phyloP scores from a whole-genome alignment of 345 rosid genomes.

The Populus simonii region DNA sequence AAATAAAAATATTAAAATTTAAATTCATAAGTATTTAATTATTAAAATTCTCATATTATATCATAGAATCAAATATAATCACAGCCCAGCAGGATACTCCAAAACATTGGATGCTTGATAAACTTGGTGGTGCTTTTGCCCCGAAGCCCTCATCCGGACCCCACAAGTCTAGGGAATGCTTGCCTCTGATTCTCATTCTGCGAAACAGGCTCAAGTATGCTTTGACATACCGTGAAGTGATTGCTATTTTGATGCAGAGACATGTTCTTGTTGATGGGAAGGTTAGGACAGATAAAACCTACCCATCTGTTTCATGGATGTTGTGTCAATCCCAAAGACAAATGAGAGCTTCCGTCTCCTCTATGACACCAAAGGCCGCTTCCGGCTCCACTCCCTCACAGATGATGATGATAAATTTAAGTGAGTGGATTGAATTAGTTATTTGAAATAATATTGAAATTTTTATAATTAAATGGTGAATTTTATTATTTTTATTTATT shows the following conservation, averaged over 20 bases:
- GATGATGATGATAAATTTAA: background rate
- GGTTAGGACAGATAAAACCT: slow-evolving; percentile 57
- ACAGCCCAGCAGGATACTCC: slow-evolving; percentile 47
- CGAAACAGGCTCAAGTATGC: slow-evolving; percentile 78
- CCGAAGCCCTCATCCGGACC: slow-evolving; percentile 92
- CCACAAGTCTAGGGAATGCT: slow-evolving; percentile 82
- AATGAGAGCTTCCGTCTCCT: slow-evolving; percentile 80
- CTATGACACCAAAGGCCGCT: slow-evolving; percentile 86
- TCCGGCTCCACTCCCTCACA: slow-evolving; percentile 61
- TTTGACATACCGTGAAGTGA: slow-evolving; percentile 60
- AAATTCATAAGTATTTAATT: rapidly evolving
- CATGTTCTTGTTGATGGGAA: slow-evolving; percentile 77
- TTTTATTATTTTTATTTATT: too few relatives aligned
- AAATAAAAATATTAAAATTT: rapidly evolving
- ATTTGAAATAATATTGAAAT: too few relatives aligned
- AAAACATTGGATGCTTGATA: slow-evolving; percentile 70
- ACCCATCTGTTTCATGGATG: slow-evolving; percentile 45
- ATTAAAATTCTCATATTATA: too few relatives aligned
- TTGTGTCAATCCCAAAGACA: slow-evolving; percentile 80
- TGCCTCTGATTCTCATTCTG: slow-evolving; percentile 62
- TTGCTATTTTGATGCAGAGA: slow-evolving; percentile 75
- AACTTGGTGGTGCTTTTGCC: slow-evolving; percentile 17
- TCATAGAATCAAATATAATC: rapidly evolving
- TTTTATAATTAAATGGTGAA: too few relatives aligned
- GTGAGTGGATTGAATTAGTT: too few relatives aligned